Percentiles rank a stretch among this genome's conserved stretches.
phyloP scores from a whole-genome alignment of 371 early-diverging fungal genomes.

The Enteropsectra breve region DNA sequence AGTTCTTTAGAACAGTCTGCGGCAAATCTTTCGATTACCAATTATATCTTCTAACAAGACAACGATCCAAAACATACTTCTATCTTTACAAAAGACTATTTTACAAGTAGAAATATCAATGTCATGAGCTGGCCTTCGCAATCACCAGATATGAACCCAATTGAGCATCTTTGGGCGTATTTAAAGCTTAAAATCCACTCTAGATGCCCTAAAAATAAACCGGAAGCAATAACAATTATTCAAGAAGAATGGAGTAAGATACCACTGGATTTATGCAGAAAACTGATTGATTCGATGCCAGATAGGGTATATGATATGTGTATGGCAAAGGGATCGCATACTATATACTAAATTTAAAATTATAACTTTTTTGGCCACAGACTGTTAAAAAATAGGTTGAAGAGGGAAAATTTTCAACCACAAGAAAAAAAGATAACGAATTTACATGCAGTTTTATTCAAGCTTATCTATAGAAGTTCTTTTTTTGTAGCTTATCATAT shows the following conservation, averaged over 20 bases:
- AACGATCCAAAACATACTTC: not conserved
- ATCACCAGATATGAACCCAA: slow-evolving; percentile 29
- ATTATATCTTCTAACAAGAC: not conserved
- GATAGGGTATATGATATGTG: not conserved
- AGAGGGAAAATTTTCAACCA: too few species aligned
- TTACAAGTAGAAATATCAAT: not conserved
- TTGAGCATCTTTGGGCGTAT: slow-evolving; percentile 20
- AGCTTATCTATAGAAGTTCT: too few species aligned
- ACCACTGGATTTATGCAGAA: not conserved
- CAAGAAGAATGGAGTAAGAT: not conserved
- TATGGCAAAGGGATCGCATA: not conserved
- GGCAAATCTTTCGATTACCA: not conserved
- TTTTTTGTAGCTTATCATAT: too few species aligned
- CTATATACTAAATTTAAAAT: not conserved
- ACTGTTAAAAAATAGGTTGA: too few species aligned
- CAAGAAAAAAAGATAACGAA: too few species aligned
- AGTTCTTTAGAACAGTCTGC: not conserved
- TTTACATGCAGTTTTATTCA: too few species aligned
- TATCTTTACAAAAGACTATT: not conserved
- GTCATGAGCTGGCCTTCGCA: slow-evolving; percentile 6
- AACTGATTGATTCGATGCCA: not conserved
- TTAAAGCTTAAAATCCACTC: not conserved
- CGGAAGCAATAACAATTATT: not conserved
- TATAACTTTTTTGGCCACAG: not conserved
- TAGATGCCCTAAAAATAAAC: not conserved